Evolutionary conservation across 495 filamentous ascomycete genomes (phyloP).

Genomic region (Penicillium lividum): DNA sequence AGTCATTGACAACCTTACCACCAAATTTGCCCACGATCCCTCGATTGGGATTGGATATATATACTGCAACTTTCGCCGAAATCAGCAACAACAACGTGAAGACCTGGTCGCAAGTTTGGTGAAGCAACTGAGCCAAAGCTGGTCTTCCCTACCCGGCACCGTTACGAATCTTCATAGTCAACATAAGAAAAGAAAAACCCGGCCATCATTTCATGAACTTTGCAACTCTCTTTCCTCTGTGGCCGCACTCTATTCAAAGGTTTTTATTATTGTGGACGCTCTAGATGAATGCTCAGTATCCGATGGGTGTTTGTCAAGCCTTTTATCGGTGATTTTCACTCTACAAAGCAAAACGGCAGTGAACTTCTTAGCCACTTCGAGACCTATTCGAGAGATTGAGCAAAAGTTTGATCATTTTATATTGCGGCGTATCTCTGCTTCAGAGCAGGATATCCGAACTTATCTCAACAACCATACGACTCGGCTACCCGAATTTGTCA

Average conservation of each 20-base stretch:
- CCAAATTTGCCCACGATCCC: slow-evolving; percentile 11
- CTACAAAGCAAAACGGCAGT: neutral
- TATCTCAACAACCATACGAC: neutral
- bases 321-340: neutral
- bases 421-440: neutral
- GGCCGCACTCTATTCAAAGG: neutral
- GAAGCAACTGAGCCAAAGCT: slow-evolving; percentile 21
- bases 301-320: neutral
- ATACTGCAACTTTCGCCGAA: slow-evolving; percentile 29
- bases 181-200: neutral
- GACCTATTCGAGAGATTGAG: neutral
- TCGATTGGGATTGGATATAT: slow-evolving; percentile 39
- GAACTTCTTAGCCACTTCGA: neutral
- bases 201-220: neutral
- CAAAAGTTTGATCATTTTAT: neutral
- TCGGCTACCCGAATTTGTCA: neutral
- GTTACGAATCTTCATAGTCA: neutral
- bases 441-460: neutral
- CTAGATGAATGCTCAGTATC: neutral
- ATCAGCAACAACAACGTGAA: slow-evolving; percentile 13
- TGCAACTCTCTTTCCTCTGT: neutral
- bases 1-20: slow-evolving; percentile 32
- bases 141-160: neutral
- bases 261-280: neutral
- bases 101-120: slow-evolving; percentile 23